Evolutionary conservation across 2,329 filamentous ascomycete species (phyloP).

Genomic region (Coniella lustricola): DNA sequence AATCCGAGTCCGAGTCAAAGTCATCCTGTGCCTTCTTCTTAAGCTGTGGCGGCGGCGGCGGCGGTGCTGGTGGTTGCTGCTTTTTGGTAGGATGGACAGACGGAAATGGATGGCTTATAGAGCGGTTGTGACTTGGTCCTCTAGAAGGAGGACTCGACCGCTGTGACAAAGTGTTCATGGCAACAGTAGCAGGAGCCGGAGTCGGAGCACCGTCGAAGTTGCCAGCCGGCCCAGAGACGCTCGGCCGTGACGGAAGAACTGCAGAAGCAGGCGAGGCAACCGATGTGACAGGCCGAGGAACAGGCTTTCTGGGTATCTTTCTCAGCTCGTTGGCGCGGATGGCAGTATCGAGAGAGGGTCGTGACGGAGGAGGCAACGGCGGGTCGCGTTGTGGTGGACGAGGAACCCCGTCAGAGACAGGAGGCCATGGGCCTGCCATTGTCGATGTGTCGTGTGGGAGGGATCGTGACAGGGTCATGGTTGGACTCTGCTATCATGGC

Average conservation of each 20-base stretch:
- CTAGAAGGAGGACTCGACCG: conserved; percentile 14
- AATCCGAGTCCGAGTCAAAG: conserved; percentile 34
- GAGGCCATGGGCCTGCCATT: conserved; percentile 13
- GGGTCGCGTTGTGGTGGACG: conserved; percentile 11
- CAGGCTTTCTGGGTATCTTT: conserved; percentile 8
- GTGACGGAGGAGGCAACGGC: conserved; percentile 10
- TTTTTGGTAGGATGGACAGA: conserved; percentile 58
- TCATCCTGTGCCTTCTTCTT: conserved; percentile 31
- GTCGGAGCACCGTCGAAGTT: conserved; percentile 24
- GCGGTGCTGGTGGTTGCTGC: too few species aligned
- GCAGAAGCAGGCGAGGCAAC: background rate
- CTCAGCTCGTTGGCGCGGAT: conserved; percentile 1
- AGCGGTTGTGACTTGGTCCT: conserved; percentile 47
- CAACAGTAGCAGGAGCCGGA: conserved; percentile 34
- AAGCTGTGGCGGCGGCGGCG: conserved; percentile 32
- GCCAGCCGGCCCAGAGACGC: conserved; percentile 6
- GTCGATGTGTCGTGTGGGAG: conserved; percentile 6
- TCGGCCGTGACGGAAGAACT: background rate
- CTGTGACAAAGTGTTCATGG: conserved; percentile 19
- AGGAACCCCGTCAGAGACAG: conserved; percentile 6
- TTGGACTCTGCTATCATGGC: conserved; percentile 13
- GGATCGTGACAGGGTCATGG: conserved; percentile 12
- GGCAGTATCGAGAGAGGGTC: conserved; percentile 1
- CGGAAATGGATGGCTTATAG: conserved; percentile 75
- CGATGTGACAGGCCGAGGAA: background rate